Conservation (phyloP, 805 yeast genomes). For the Hyphopichia homilentoma region DNA sequence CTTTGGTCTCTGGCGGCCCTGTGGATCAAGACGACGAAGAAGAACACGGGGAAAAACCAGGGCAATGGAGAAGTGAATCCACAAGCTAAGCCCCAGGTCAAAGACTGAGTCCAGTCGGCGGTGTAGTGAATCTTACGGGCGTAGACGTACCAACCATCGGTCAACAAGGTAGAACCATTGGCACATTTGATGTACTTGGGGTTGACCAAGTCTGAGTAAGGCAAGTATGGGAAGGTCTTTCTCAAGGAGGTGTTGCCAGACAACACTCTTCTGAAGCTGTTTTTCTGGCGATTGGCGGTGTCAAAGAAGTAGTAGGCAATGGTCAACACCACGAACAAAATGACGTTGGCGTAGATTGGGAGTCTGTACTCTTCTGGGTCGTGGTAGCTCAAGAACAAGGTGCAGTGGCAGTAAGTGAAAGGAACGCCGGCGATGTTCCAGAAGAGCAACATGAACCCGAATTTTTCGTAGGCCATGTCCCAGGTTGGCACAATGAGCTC, state of each 20-base stretch:
- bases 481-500: conserved; percentile 96
- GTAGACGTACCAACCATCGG: conserved; percentile 92
- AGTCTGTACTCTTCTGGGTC: conserved; percentile 79
- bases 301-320: conserved; percentile 89
- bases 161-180: conserved; percentile 77
- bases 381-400: conserved; percentile 78
- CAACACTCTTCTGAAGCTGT: conserved; percentile 78
- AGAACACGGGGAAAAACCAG: conserved; percentile 93
- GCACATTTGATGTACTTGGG: conserved; percentile 84
- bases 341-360: conserved; percentile 57
- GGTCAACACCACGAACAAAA: conserved; percentile 54
- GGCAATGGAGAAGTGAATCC: conserved; percentile 88
- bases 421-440: conserved; percentile 99
- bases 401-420: conserved; percentile 93
- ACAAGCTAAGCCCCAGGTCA: conserved; percentile 89
- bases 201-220: conserved; percentile 74
- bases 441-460: conserved; percentile 97
- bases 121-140: conserved; percentile 96
- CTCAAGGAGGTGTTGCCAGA: conserved; percentile 76
- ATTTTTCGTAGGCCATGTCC: conserved; percentile 99
- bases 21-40: conserved; percentile 81
- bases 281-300: conserved; percentile 93
- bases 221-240: conserved; percentile 91
- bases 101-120: conserved; percentile 84
- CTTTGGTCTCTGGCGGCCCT: conserved; percentile 85